Evolutionary conservation across 2,329 filamentous ascomycete genomes (phyloP).

Genomic region (Ophiostoma ips): DNA sequence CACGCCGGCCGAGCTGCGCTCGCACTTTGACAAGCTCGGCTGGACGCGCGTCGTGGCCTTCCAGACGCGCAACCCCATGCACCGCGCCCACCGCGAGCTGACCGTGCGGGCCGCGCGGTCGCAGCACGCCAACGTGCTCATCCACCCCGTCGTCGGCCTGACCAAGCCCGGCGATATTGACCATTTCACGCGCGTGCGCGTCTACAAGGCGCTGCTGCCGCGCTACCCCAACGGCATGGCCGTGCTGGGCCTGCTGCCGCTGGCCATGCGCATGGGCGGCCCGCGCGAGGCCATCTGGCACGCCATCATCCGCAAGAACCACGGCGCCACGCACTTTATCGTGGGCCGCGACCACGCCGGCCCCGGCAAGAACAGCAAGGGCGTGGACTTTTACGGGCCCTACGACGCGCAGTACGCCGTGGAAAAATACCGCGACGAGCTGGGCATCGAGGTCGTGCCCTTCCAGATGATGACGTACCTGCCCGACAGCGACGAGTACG

Average conservation of each 20-base stretch:
- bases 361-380: slow-evolving; percentile 95
- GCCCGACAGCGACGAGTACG: slow-evolving; percentile 93
- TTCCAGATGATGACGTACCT: slow-evolving; percentile 99
- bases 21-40: slow-evolving; percentile 98
- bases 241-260: slow-evolving; percentile 79
- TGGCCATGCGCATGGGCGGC: slow-evolving; percentile 98
- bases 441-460: slow-evolving; percentile 95
- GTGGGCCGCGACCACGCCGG: slow-evolving; percentile 97
- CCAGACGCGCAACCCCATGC: slow-evolving; percentile 99
- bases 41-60: slow-evolving; percentile 97
- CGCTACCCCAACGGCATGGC: slow-evolving; percentile 99
- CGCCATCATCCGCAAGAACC: slow-evolving; percentile 99
- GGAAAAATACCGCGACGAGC: slow-evolving; percentile 90
- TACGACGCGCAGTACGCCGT: slow-evolving; percentile 96
- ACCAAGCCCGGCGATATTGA: slow-evolving; percentile 99
- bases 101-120: slow-evolving; percentile 92
- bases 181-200: slow-evolving; percentile 97
- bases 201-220: slow-evolving; percentile 92
- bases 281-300: slow-evolving; percentile 99
- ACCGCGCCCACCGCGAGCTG: slow-evolving; percentile 93
- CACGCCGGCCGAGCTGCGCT: slow-evolving; percentile 83
- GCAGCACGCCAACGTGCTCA: slow-evolving; percentile 95
- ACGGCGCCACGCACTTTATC: slow-evolving; percentile 98
- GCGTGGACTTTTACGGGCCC: slow-evolving; percentile 92
- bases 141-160: slow-evolving; percentile 94